Conservation (phyloP, 225 moss, liverwort and hornwort genomes). For the Asterella californica region DNA sequence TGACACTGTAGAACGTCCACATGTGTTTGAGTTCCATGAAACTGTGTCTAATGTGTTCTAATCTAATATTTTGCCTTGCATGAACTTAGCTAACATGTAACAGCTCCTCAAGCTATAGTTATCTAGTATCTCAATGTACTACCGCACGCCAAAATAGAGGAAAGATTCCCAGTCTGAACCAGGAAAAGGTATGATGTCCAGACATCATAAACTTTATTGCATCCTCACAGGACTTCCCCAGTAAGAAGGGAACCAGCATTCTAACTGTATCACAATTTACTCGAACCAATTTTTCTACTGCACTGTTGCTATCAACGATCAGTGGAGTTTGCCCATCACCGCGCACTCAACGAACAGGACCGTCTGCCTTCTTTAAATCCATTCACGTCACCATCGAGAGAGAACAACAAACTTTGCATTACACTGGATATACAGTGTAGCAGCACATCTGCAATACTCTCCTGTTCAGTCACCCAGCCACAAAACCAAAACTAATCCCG, state of each 20-base stretch:
- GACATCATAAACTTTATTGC: not conserved
- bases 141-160: not conserved
- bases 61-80: too few relatives aligned
- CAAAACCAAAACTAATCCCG: not conserved
- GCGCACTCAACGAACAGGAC: too few relatives aligned
- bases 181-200: not conserved
- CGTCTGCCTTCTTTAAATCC: not conserved
- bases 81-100: too few relatives aligned
- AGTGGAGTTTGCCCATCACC: not conserved
- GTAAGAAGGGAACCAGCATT: not conserved
- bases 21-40: too few relatives aligned
- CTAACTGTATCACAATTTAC: not conserved
- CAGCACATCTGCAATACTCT: not conserved
- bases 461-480: not conserved
- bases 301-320: not conserved
- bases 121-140: too few relatives aligned
- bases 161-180: not conserved
- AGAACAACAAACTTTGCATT: not conserved
- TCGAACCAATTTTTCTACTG: not conserved
- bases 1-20: too few relatives aligned
- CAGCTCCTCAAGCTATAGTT: too few relatives aligned
- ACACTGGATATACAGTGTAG: not conserved
- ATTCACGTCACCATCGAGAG: not conserved
- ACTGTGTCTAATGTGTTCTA: too few relatives aligned
- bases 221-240: not conserved